phyloP scores from a whole-genome alignment of 1,139 yeast genomes.

The Yamadazyma diospyri region DNA sequence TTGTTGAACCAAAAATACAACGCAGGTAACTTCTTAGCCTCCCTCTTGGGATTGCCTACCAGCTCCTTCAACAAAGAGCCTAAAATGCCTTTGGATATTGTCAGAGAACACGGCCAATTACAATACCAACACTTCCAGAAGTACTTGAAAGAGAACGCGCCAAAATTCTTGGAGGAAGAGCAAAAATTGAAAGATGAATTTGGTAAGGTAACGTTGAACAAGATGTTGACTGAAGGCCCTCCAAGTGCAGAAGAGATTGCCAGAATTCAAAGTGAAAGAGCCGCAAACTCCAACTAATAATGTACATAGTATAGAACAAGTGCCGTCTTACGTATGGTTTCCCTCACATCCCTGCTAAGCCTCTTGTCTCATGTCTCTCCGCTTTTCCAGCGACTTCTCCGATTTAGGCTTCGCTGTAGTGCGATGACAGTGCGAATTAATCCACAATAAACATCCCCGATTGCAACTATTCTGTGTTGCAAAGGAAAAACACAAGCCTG shows the following conservation, averaged over 20 bases:
- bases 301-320: constrained; percentile 8
- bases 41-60: constrained; percentile 59
- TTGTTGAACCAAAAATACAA: constrained; percentile 39
- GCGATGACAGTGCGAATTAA: too few relatives aligned
- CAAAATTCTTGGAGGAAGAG: constrained; percentile 77
- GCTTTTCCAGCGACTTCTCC: too few relatives aligned
- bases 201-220: constrained; percentile 77
- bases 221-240: constrained; percentile 78
- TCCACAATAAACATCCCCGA: too few relatives aligned
- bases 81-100: constrained; percentile 86
- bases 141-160: constrained; percentile 84
- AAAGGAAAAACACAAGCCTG: too few relatives aligned
- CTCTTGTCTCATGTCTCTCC: background rate
- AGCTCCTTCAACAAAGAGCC: constrained; percentile 51
- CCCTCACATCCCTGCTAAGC: background rate
- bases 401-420: too few relatives aligned
- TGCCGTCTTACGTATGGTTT: background rate
- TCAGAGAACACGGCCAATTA: constrained; percentile 90
- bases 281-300: constrained; percentile 13
- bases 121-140: constrained; percentile 82
- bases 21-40: constrained; percentile 51
- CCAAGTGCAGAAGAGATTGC: constrained; percentile 86
- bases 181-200: constrained; percentile 75
- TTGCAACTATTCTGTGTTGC: too few relatives aligned
- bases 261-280: constrained; percentile 52